Evolutionary conservation across 257 asterid species (phyloP).

Genomic region (Rauvolfia tetraphylla): DNA sequence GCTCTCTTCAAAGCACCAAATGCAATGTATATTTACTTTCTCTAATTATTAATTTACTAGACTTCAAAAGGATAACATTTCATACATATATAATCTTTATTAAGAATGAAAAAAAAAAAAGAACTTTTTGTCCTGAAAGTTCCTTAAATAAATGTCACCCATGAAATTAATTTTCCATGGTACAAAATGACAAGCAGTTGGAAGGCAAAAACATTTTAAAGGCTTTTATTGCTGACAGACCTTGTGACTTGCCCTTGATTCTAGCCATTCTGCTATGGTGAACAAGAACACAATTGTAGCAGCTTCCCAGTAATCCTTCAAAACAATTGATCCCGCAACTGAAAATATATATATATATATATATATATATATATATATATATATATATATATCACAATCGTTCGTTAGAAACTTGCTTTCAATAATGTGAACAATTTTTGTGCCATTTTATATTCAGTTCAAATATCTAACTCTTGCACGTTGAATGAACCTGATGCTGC

Average conservation of each 20-base stretch:
- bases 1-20: too few relatives aligned
- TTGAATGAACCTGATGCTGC: too few relatives aligned
- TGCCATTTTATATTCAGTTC: not conserved
- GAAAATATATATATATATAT: conserved; percentile 11
- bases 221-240: conserved; percentile 21
- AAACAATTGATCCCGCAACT: conserved; percentile 77
- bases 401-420: not conserved
- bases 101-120: too few relatives aligned
- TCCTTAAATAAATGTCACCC: not conserved
- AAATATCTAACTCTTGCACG: not conserved
- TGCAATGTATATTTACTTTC: too few relatives aligned
- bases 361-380: too few relatives aligned
- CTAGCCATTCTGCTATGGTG: conserved; percentile 81
- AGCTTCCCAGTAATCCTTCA: conserved; percentile 88
- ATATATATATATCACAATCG: not conserved
- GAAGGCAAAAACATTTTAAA: not conserved
- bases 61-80: too few relatives aligned
- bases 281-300: conserved; percentile 78
- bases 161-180: not conserved
- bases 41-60: too few relatives aligned
- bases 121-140: not conserved
- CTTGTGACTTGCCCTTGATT: conserved; percentile 83
- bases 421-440: not conserved
- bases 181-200: too few relatives aligned
- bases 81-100: too few relatives aligned